These are phyloP conservation scores for Phytopythium oedochilum DNA, from an alignment of 352 stramenopile genomes.

Conservation along the genomic window DNA sequence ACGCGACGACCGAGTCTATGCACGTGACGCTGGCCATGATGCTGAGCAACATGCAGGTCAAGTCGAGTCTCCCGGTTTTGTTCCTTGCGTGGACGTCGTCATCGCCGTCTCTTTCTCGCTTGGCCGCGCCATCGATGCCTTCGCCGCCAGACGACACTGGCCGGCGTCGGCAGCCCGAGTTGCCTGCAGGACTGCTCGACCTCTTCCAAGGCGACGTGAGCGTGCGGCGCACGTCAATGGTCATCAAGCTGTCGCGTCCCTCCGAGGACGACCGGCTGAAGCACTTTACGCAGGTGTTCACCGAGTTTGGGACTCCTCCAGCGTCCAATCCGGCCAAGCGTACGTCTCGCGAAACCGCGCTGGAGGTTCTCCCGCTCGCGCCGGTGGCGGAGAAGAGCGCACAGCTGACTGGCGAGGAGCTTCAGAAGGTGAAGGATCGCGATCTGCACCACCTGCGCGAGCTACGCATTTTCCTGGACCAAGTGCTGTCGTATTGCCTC, in stretches of 20 bases:
- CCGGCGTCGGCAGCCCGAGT: background rate
- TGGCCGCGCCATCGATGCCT: background rate
- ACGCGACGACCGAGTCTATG: conserved; percentile 67
- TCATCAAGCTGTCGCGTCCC: conserved; percentile 34
- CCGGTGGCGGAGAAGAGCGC: conserved; percentile 32
- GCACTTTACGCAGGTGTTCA: conserved; percentile 68
- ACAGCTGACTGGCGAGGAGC: conserved; percentile 29
- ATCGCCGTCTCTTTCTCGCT: conserved; percentile 11
- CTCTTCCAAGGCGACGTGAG: conserved; percentile 53
- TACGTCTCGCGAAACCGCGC: conserved; percentile 19
- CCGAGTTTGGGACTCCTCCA: conserved; percentile 46
- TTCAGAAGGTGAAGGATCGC: conserved; percentile 46
- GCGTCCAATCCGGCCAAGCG: conserved; percentile 8
- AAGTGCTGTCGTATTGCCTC: conserved; percentile 83
- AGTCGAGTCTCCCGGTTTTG: conserved; percentile 62
- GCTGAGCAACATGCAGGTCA: conserved; percentile 66
- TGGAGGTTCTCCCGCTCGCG: conserved; percentile 58
- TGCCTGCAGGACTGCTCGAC: conserved; percentile 47
- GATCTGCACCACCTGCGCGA: conserved; percentile 85
- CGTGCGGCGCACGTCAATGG: conserved; percentile 34
- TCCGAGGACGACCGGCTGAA: conserved; percentile 19
- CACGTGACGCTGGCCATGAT: conserved; percentile 78
- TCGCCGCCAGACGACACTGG: conserved; percentile 6
- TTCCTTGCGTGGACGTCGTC: conserved; percentile 72
- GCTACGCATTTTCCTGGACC: conserved; percentile 83